Base-by-base conservation (phyloP, 2,329 filamentous ascomycete genomes). In the Hortaea sp. region DNA sequence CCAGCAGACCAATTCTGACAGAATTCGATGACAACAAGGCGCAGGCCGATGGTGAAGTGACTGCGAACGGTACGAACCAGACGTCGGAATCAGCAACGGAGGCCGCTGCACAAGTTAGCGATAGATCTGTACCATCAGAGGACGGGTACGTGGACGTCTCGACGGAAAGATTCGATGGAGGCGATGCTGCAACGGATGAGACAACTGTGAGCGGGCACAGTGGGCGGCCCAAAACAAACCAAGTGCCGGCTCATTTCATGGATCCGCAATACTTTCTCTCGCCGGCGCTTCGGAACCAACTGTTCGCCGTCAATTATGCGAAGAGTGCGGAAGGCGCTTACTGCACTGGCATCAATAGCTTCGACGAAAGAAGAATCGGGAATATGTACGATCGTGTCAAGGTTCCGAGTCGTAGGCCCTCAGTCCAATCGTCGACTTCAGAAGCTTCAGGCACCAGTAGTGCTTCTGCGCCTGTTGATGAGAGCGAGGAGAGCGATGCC, bases 111-210 rank as follows among this genome's bases (percentile, higher is more conserved):
- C 84, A 84, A 59, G 75, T 95, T 41, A 78, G 83, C 48, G 83
- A 87, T 39, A 77, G 79, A 29, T 95, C 89, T 3, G 77, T 94
- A 1, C 83, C 89, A 62, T 85, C 88, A 7, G 90, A 95, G 63
- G 89, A 95, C 50, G 87, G 87, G 50, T 79, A 95, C 58, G 85
- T 97, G 5, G 86, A 95, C 60, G 82, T 98, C 11, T 85, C 85
- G 0, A 89, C 95, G 82, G 81, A 80, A 44, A 83, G 88, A 56
- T 35, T 20, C 29, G 35, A 43, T 20, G 29, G 37, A 31, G 32
- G 6, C 20, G 49, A 38, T 9, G 35, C n/a, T 5, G 20, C 34
- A 12, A 2, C 29, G 29, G 31, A 43, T 13, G 50, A 49, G 29
- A 31, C 38, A 7, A 49, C 50, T 9, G 46, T 48, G 30, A 49